Base-by-base conservation (phyloP, 495 filamentous ascomycete species). In the Hypoxylon lienhwacheense region DNA sequence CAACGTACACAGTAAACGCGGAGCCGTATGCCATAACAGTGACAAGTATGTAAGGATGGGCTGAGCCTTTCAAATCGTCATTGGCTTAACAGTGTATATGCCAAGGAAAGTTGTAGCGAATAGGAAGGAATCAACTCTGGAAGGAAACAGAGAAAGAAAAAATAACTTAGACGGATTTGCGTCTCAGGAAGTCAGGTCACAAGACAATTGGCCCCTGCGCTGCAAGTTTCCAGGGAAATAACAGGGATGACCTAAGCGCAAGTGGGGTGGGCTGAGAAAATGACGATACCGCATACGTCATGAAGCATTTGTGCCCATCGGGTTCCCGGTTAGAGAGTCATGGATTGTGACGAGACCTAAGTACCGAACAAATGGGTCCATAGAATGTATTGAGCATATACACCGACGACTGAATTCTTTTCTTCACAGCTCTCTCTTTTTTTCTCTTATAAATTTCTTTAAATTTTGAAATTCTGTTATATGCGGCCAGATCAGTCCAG, bases 221-320 rank as follows among this genome's bases (percentile, higher is more conserved):
- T 10, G 29, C 11, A 34, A 40, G 25, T 51, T 61, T 28, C 46
- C 41, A 61, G 46, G 22, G 43, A 61, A 54, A 42, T 16, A 36
- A 22, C 46, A 44, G 53, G 12, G 26, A 47, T n/a, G n/a, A 24
- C 3, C 2, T 20, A 21, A 37, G 35, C 32, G 24, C 14, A 40
- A 24, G 56, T 50, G 56, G 56, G 50, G 20, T 41, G 8, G 32
- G 34, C 46, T 61, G 58, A 53, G 57, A 52, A 53, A 61, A 61
- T 61, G 58, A 61, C 58, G 58, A 55, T 61, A 40, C 16, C 11
- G 29, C 47, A 43, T 61, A 61, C 58, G 58, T 61, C 58, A 61
- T 61, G 34, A 4, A 47, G 52, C 47, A 36, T 55, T 47, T 29
- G 21, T 51, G 33, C 26, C 47, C 19, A 31, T 61, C 29, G 47